These are phyloP conservation scores for Blastomyces gilchristii DNA, from an alignment of 2,329 filamentous ascomycete genomes.

Conservation along the genomic window DNA sequence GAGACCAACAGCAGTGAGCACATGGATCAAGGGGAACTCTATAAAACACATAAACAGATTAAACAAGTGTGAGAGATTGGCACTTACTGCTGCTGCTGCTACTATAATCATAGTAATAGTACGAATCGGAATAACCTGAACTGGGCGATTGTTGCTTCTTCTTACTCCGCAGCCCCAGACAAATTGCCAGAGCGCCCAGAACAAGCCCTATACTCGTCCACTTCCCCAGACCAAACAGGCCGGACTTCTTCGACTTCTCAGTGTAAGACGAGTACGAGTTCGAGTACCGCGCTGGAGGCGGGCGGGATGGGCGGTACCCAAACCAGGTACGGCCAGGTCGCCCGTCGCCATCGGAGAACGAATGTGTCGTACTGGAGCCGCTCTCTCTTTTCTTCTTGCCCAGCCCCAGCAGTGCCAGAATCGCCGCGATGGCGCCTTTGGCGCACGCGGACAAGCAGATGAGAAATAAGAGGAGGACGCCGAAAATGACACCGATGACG, in stretches of 20 bases:
- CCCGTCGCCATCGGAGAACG: conserved; percentile 17
- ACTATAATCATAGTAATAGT: conserved; percentile 33
- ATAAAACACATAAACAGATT: neutral
- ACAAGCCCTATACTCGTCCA: conserved; percentile 34
- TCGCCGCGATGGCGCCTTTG: conserved; percentile 30
- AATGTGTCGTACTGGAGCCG: conserved; percentile 20
- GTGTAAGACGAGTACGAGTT: conserved; percentile 15
- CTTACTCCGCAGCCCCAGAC: conserved; percentile 37
- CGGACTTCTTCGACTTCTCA: conserved; percentile 29
- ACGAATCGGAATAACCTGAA: conserved; percentile 29
- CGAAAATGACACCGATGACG: conserved; percentile 40
- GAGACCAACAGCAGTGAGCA: neutral
- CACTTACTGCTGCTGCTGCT: conserved; percentile 35
- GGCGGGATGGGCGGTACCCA: conserved; percentile 19
- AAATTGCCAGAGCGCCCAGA: conserved; percentile 36
- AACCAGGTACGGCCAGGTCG: conserved; percentile 22
- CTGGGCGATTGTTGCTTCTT: conserved; percentile 32
- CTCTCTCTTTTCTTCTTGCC: conserved; percentile 26
- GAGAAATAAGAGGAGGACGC: conserved; percentile 36
- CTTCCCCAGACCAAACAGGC: conserved; percentile 26
- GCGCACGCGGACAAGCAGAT: conserved; percentile 37
- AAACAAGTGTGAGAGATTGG: neutral
- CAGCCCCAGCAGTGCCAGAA: conserved; percentile 36
- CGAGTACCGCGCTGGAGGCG: conserved; percentile 17
- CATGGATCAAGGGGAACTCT: neutral